A percentile compares a stretch with the other conserved stretches of the same genome.
Conservation (phyloP, 176 grass and related monocot species). For the Bothriochloa decipiens region DNA sequence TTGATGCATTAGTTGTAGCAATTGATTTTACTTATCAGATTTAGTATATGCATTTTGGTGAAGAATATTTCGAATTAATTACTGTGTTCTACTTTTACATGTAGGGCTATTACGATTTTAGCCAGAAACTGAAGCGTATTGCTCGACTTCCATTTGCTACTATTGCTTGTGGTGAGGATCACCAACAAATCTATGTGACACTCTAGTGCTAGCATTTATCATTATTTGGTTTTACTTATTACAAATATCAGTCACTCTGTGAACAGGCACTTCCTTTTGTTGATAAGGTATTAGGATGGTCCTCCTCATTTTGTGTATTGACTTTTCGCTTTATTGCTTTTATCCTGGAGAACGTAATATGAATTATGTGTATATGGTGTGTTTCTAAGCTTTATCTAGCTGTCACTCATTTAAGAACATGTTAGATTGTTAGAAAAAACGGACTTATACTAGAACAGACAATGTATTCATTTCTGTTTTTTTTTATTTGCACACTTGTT, state of each 20-base stretch:
- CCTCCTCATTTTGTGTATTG: neutral
- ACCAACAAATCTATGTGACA: constrained; percentile 20
- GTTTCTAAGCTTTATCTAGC: constrained; percentile 9
- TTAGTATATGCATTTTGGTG: neutral
- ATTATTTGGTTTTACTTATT: constrained; percentile 26
- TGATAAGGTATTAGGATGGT: neutral
- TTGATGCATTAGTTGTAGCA: neutral
- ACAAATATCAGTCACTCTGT: constrained; percentile 3
- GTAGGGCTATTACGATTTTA: constrained; percentile 95
- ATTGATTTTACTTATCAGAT: neutral
- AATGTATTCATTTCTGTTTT: constrained; percentile 4
- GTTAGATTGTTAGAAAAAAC: neutral
- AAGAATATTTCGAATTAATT: constrained; percentile 32
- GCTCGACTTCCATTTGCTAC: constrained; percentile 84
- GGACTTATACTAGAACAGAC: neutral
- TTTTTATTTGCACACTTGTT: constrained; percentile 17
- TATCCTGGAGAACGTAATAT: constrained; percentile 29
- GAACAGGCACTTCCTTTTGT: constrained; percentile 10
- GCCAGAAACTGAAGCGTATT: constrained; percentile 84
- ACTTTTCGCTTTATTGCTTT: neutral
- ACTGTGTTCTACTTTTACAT: constrained; percentile 35
- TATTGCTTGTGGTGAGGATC: constrained; percentile 71
- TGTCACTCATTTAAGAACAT: neutral
- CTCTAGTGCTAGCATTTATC: constrained; percentile 23
- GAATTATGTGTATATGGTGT: neutral